A percentile compares a stretch with the other conserved stretches of the same genome.
Evolutionary conservation across 176 grass and related monocot genomes (phyloP).

Genomic region (Avena atlantica): DNA sequence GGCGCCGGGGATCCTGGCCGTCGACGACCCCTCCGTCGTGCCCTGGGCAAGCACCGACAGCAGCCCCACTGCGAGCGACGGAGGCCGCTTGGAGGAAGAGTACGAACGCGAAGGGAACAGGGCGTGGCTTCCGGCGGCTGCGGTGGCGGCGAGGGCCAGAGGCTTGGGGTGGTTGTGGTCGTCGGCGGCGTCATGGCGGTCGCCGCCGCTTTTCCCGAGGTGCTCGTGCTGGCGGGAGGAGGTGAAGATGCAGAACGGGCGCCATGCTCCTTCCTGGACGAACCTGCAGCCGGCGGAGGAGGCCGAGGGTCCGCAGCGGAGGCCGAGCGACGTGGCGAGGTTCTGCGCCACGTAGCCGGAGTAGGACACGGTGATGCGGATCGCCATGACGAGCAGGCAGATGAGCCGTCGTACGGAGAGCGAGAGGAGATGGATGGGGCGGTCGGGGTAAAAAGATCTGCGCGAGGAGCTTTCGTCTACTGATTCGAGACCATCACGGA

Average conservation of each 20-base stretch:
- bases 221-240: constrained; percentile 47
- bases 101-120: constrained; percentile 44
- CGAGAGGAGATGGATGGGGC: constrained; percentile 45
- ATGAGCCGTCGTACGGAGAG: constrained; percentile 51
- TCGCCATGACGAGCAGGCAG: constrained; percentile 77
- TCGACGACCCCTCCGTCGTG: constrained; percentile 32
- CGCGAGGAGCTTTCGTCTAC: not conserved
- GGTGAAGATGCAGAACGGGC: constrained; percentile 71
- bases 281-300: constrained; percentile 49
- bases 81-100: constrained; percentile 52
- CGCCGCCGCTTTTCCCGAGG: constrained; percentile 20
- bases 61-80: constrained; percentile 52
- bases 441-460: not conserved
- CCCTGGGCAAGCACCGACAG: constrained; percentile 65
- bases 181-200: constrained; percentile 26
- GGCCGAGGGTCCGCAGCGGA: constrained; percentile 48
- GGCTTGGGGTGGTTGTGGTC: constrained; percentile 53
- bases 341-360: constrained; percentile 86
- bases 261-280: constrained; percentile 54
- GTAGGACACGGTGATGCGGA: constrained; percentile 82
- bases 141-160: not conserved
- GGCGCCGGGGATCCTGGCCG: constrained; percentile 30
- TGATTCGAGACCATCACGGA: not conserved
- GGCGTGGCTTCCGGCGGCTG: constrained; percentile 30
- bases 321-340: constrained; percentile 51